Percentiles rank a stretch among this genome's conserved stretches.
phyloP scores from a whole-genome alignment of 108 stramenopile species.

The Bacterosira constricta region DNA sequence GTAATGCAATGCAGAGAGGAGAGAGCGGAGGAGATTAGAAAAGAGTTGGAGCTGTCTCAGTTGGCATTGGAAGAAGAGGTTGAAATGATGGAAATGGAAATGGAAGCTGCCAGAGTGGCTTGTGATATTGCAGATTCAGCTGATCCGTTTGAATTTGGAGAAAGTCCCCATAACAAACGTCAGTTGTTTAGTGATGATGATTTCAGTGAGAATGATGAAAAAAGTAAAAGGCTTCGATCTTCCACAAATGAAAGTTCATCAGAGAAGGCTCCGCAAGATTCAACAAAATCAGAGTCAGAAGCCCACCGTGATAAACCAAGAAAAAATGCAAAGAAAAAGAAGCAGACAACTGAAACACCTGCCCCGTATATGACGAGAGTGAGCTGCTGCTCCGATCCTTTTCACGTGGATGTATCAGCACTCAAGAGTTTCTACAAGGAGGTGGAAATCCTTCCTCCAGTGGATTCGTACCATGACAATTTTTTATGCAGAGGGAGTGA shows the following conservation, averaged over 20 bases:
- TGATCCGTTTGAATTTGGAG: neutral
- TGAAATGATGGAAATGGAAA: neutral
- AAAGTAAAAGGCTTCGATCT: neutral
- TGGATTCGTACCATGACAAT: conserved; percentile 31
- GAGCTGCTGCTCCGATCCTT: conserved; percentile 23
- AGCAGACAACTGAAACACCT: neutral
- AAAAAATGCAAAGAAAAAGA: neutral
- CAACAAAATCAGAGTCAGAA: neutral
- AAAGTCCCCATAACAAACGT: neutral
- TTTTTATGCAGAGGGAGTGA: neutral
- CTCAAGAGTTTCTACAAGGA: conserved; percentile 55
- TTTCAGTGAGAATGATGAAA: neutral
- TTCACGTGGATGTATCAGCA: conserved; percentile 62
- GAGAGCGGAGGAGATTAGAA: neutral
- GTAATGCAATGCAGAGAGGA: conserved; percentile 7
- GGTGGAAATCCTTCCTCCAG: conserved; percentile 49
- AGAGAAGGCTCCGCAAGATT: neutral
- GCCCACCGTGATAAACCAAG: neutral
- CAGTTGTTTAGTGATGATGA: conserved; percentile 2
- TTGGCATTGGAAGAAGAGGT: neutral
- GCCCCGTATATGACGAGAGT: neutral
- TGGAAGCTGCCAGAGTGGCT: neutral
- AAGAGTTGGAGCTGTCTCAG: neutral
- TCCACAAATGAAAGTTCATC: neutral
- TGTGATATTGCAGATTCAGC: neutral